Percentiles rank a stretch among this genome's conserved stretches.
Evolutionary conservation across 305 asterid species (phyloP).

Genomic region (Vinca major): DNA sequence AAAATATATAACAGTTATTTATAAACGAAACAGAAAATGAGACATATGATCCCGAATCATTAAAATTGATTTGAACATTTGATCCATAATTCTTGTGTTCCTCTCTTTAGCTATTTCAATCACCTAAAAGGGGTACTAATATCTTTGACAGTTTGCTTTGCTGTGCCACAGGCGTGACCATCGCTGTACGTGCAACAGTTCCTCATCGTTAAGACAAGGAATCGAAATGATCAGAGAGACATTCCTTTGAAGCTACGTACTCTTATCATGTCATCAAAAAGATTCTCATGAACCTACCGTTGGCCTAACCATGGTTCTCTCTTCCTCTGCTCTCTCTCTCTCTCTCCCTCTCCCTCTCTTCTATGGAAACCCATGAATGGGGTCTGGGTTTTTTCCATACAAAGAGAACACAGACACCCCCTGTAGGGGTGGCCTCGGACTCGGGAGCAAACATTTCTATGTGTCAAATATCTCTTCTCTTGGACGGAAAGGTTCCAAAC

Average conservation of each 20-base stretch:
- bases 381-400: slow-evolving; percentile 10
- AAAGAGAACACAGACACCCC: slow-evolving; percentile 30
- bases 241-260: slow-evolving; percentile 25
- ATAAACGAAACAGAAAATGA: too few relatives aligned
- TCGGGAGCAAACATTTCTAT: slow-evolving; percentile 22
- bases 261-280: slow-evolving; percentile 13
- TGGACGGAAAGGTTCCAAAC: slow-evolving; percentile 68
- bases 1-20: too few relatives aligned
- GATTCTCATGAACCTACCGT: slow-evolving; percentile 31
- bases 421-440: slow-evolving; percentile 44
- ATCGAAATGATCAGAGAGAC: slow-evolving; percentile 21
- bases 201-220: slow-evolving; percentile 60
- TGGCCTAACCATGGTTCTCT: slow-evolving; percentile 96
- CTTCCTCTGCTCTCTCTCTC: slow-evolving; percentile 14
- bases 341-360: slow-evolving; percentile 20
- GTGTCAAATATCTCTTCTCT: slow-evolving; percentile 32
- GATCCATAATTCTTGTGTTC: background rate
- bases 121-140: slow-evolving; percentile 40
- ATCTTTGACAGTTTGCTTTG: slow-evolving; percentile 89
- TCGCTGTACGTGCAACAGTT: slow-evolving; percentile 50
- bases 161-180: slow-evolving; percentile 94
- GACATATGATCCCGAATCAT: too few relatives aligned
- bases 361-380: slow-evolving; percentile 26
- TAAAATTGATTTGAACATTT: background rate
- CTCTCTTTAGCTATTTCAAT: background rate